Evolutionary conservation across 805 yeast genomes (phyloP), one percentile per base, ranked within the genome.

Genomic region (Lipomyces chichibuensis): DNA sequence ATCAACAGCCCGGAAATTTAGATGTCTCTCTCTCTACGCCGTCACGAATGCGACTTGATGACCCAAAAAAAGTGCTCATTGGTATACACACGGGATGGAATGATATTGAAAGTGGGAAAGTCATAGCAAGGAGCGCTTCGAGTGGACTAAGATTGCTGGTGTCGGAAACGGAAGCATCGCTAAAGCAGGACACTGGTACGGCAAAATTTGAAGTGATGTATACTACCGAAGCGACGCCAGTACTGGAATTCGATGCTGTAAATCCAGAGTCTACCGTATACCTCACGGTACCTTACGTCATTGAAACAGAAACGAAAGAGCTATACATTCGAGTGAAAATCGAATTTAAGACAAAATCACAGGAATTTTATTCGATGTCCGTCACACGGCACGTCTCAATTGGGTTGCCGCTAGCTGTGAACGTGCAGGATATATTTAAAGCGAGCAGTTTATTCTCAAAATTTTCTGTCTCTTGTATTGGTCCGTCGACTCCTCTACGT

Each of bases 401-500:
- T 20, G 77, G 84, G 0, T 79, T 91, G 51, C 81, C 84, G 4
- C 78, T 90, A 7, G 88, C 92, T 0, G 95, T 90, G 0, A 87
- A 91, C 2, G 96, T 90, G 1, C 94, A 90, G 73, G 97, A 91
- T 75, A 86, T 88, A 11, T 90, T 90, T 79, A 84, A 86, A 69
- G 76, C 84, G 2, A 75, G 83, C 20, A 78, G 81, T 35, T 77
- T 91, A 0, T 88, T 84, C 70, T 86, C 92, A 4, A 88, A 87
- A 71, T 91, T 89, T 74, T 85, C 88, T 14, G 82, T 91, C 57
- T 88, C 91, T 23, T 83, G 92, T 3, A 80, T 88, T 0, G 81
- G 82, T 32, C 64, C 80, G 0, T 77, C 78, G 8, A 72, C 76
- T 3, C 96, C 95, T 0, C 80, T 88, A 1, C 78, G 89, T 63